A percentile compares a stretch with the other conserved stretches of the same genome.
These are phyloP conservation scores for Termitomyces sp. DNA, from an alignment of 768 basidiomycete genomes.

Conservation along the genomic window DNA sequence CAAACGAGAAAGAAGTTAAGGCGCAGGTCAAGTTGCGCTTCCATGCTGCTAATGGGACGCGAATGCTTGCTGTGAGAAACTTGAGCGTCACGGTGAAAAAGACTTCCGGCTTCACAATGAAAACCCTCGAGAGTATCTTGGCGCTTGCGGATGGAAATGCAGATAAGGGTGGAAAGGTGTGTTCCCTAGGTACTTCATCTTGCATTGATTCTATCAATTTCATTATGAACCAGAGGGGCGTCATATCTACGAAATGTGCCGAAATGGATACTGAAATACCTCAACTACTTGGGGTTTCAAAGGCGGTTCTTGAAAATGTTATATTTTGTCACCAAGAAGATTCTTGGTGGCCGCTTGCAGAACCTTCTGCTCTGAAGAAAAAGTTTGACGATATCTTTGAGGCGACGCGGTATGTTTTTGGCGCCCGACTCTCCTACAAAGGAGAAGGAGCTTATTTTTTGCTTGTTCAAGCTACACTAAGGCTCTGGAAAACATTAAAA, in stretches of 20 bases:
- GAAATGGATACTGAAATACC: conserved; percentile 97
- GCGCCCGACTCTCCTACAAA: neutral
- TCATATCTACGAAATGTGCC: conserved; percentile 96
- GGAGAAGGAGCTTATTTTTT: neutral
- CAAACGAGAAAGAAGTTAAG: conserved; percentile 98
- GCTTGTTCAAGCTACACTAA: conserved; percentile 78
- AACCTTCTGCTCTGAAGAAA: conserved; percentile 90
- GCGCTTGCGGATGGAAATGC: conserved; percentile 63
- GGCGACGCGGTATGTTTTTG: conserved; percentile 72
- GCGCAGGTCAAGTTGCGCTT: conserved; percentile 97
- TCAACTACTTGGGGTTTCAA: conserved; percentile 89
- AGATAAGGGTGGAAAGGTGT: conserved; percentile 75
- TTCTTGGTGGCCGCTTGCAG: conserved; percentile 95
- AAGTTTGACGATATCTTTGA: conserved; percentile 99
- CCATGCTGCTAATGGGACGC: conserved; percentile 79
- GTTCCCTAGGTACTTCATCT: conserved; percentile 17
- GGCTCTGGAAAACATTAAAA: conserved; percentile 89
- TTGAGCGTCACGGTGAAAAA: conserved; percentile 94
- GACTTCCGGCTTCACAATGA: conserved; percentile 86
- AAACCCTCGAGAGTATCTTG: conserved; percentile 92
- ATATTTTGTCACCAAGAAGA: conserved; percentile 99
- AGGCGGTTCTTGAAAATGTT: conserved; percentile 97
- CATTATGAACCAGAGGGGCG: conserved; percentile 54
- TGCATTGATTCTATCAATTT: neutral
- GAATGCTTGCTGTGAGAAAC: conserved; percentile 90